Evolutionary conservation across 768 basidiomycete genomes (phyloP).

Genomic region (Psilocybe cubensis): DNA sequence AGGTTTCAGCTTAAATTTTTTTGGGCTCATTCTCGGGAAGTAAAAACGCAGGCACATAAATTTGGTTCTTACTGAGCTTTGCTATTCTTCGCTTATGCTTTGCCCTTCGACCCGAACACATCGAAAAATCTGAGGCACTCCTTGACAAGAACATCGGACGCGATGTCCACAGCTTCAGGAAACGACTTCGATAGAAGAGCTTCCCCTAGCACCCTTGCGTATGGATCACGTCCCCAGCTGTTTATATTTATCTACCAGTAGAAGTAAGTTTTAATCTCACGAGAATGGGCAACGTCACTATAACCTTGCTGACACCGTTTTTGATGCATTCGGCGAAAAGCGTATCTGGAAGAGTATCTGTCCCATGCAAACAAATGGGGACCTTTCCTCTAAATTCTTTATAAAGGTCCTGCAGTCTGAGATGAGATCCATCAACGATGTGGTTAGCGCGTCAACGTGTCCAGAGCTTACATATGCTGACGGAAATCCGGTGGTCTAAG

Average conservation of each 20-base stretch:
- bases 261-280: background rate
- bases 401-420: slow-evolving; percentile 40
- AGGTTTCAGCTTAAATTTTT: too few species aligned
- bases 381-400: slow-evolving; percentile 36
- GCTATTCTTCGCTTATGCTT: slow-evolving; percentile 30
- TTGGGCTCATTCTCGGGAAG: too few species aligned
- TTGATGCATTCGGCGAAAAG: slow-evolving; percentile 49
- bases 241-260: slow-evolving; percentile 46
- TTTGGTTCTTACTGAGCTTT: too few species aligned
- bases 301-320: slow-evolving; percentile 51
- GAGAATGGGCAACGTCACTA: background rate
- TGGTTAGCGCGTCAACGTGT: too few species aligned
- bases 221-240: slow-evolving; percentile 49
- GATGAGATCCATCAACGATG: background rate
- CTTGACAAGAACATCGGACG: slow-evolving; percentile 43
- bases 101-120: slow-evolving; percentile 45
- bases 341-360: slow-evolving; percentile 45
- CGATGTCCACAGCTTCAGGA: slow-evolving; percentile 48
- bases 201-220: slow-evolving; percentile 37
- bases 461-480: slow-evolving; percentile 40
- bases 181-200: slow-evolving; percentile 39
- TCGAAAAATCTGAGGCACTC: slow-evolving; percentile 45
- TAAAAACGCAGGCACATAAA: too few species aligned
- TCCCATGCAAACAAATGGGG: slow-evolving; percentile 48
- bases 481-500: slow-evolving; percentile 48